Base-by-base conservation (phyloP, 805 yeast genomes). In the Metschnikowia lunata region DNA sequence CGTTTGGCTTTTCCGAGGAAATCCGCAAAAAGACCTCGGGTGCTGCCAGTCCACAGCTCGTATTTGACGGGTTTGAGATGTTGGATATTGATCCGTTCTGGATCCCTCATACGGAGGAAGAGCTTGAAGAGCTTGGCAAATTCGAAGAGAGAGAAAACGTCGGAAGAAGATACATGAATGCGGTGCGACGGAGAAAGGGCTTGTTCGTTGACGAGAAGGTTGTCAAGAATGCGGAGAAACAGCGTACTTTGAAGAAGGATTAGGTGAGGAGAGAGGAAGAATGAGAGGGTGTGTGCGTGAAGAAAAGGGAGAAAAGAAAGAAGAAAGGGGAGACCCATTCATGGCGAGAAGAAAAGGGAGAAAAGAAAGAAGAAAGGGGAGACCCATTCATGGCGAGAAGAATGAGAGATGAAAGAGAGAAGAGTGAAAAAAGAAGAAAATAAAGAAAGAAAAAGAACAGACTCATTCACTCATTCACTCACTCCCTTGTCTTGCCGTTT, bases 31-130 rank as follows among this genome's bases (percentile, higher is more conserved):
- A 79, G 53, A 91, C 99, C 0, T 87, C 96, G 1, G 99, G 99
- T 46, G 96, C 97, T 3, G 99, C 99, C 2, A 85, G 87, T 56
- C 99, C 99, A 0, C 99, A 93, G 63, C 72, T 93, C 42, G 87
- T 90, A 8, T 93, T 91, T 58, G 77, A 85, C 27, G 98, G 98
- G 0, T 93, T 78, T 61, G 93, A 89, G 57, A 70, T 83, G 50
- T 78, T 91, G 40, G 95, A 89, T 51, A 78, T 85, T 52, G 98
- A 93, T 71, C 99, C 99, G 36, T 93, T 86, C 73, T 93, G 99
- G 99, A 96, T 93, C 12, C 99, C 99, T 11, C 87, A 93, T 3
- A 93, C 99, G 0, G 97, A 88, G 56, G 97, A 89, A 62, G 99
- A 93, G 62, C 66, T 93, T 37, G 98, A 93, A 61, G 95, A 88